Conservation (phyloP, 805 yeast species). For the Torulaspora franciscae region DNA sequence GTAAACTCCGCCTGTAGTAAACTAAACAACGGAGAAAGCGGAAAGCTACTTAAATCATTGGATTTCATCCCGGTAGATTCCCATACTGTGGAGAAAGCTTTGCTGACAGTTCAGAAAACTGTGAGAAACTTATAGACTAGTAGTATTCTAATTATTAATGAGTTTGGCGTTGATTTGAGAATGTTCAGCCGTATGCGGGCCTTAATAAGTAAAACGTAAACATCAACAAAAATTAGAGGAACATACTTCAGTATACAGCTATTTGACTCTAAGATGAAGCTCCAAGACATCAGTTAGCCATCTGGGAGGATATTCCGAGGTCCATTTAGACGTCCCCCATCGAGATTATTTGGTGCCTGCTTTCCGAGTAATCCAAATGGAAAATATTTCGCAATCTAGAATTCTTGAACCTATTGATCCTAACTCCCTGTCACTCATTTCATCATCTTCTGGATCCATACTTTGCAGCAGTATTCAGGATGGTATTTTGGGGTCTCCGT, state of each 20-base stretch:
- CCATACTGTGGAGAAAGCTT: constrained; percentile 4
- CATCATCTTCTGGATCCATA: constrained; percentile 20
- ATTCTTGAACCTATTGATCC: constrained; percentile 29
- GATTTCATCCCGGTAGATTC: constrained; percentile 13
- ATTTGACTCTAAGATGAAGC: not conserved
- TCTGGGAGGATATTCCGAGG: no score
- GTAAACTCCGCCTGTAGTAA: constrained; percentile 7
- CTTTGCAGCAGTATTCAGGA: constrained; percentile 11
- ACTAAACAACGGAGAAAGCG: constrained; percentile 7
- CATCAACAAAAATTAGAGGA: constrained; percentile 2
- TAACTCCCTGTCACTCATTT: constrained; percentile 25
- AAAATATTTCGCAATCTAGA: constrained; percentile 14
- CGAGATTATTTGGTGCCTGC: not conserved
- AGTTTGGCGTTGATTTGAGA: no score
- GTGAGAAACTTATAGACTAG: constrained; percentile 17
- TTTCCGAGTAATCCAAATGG: constrained; percentile 6
- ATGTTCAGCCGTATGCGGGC: not conserved
- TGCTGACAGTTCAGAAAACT: constrained; percentile 20
- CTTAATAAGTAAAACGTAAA: constrained; percentile 2
- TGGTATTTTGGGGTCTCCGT: constrained; percentile 8
- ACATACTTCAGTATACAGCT: not conserved
- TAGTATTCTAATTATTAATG: not conserved
- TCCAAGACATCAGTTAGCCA: no score
- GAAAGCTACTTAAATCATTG: constrained; percentile 9
- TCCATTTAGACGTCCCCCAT: no score